Base-by-base conservation (phyloP, 176 grass and related monocot genomes). In the Thalia dealbata region DNA sequence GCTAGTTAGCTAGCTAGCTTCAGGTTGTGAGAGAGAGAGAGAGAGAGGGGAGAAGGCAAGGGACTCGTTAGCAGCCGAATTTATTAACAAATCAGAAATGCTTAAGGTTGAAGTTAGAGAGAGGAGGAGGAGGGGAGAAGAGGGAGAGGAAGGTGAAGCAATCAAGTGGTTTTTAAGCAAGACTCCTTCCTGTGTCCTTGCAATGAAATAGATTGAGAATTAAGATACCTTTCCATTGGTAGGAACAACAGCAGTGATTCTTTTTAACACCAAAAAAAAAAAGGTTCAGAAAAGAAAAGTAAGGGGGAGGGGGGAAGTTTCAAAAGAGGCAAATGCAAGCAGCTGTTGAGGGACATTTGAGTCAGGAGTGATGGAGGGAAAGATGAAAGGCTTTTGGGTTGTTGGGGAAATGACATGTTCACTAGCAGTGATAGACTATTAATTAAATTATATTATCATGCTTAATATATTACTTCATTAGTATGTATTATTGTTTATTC, bases 81-180 rank as follows among this genome's bases (percentile, higher is more conserved):
- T 72, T 72, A 72, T 72, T 71, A 26, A 10, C 23, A 8, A 27
- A 51, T 3, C 44, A 50, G 21, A 71, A 51, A 52, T 72, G 44
- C 70, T 72, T 72, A 54, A 52, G 70, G 24, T 32, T 72, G 24
- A 72, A 72, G 70, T 29, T 13, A 75, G n/a, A 63, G 4, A 4
- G 23, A 44, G 54, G 19, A 41, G 18, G 64, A 42, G 30, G 14
- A 7, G 23, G 23, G 23, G 26, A 41, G 25, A 7, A 19, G 26
- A 9, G 19, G 48, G 18, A 54, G 30, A 61, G 69, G 48, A 72
- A 52, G 69, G 69, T 72, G 69, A 72, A 72, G 69, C 69, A 72
- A 72, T 72, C 70, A 72, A 72, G 70, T 72, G 45, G 70, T 28
- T 72, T 29, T 54, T 52, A 72, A 55, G 70, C 70, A 72, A 72